Evolutionary conservation across 2,329 filamentous ascomycete genomes (phyloP), one percentile per base, ranked within the genome.

Genomic region (Mycosphaerella sp.): DNA sequence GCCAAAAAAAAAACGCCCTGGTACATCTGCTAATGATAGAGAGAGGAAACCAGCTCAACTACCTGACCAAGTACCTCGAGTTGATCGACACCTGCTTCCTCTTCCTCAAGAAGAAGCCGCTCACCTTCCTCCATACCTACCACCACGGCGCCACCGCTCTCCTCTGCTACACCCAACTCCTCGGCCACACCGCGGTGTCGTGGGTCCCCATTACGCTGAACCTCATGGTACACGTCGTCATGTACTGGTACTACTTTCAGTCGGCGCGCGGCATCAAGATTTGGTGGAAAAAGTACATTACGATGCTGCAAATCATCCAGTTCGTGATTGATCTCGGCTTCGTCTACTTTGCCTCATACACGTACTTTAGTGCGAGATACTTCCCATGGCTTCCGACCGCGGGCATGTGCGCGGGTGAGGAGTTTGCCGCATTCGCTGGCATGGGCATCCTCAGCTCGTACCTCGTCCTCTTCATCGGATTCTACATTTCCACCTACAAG

Each of bases 191-290:
- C 44, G 82, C 92, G 42, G 92, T 97, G 54, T 95, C 91, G 57
- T 97, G 92, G 92, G 89, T 95, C 53, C 85, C 86, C 59, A 97
- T 97, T 71, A 86, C 83, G 51, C 83, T 97, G 66, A 97, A 97
- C 81, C 77, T 97, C 69, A 83, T 83, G 60, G 92, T 97, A 52
- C 92, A 97, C 76, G 92, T 97, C 55, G 87, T 96, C 71, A 97
- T 97, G 92, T 97, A 97, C 85, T 96, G 91, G 91, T 97, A 97
- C 84, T 97, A 97, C 83, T 97, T 97, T 85, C 92, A 97, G 81
- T 92, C 89, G 69, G 91, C 92, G 52, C 90, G 92, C 65, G 93
- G 93, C 64, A 83, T 97, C 73, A 86, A 85, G 68, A 93, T 96
- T 76, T 96, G 91, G 91, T 97, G 92, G 92, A 97, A 97, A 86